Evolutionary conservation across 805 yeast genomes (phyloP), one percentile per base, ranked within the genome.

Genomic region (Saccharomycopsis capsularis): DNA sequence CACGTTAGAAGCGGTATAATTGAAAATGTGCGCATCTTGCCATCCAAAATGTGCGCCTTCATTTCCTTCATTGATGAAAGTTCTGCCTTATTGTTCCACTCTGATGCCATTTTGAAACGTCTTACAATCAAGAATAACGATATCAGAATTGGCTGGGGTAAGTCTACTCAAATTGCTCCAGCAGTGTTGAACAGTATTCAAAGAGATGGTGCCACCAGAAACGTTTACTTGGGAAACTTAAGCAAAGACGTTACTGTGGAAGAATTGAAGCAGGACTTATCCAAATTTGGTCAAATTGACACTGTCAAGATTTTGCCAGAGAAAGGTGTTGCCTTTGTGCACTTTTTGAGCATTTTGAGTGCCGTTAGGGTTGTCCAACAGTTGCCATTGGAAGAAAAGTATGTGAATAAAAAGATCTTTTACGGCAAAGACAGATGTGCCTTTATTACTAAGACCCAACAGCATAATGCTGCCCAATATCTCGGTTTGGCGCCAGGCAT

Each of bases 361-460:
- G 97, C 98, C n/a, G 81, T 89, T 42, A 77, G 82, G 64, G 89
- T 85, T 51, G 96, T 89, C 40, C 79, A 85, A 44, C 78, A 78
- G 50, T 70, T 93, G 48, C 85, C 91, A 1, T 68, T 76, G 29
- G 66, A 71, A 42, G 81, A 80, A 35, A 81, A 80, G 59, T 91
- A 89, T 70, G 70, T 75, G 50, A 83, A 81, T 55, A 79, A 84
- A 51, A 87, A 86, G 64, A 84, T 95, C 38, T 86, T 79, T 59
- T 90, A 87, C 61, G 98, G 97, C 53, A 90, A 89, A 64, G 98
- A 91, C 66, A 75, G 98, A 66, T 86, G 93, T 69, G 96, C 96
- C 2, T 88, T 88, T 60, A 86, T 91, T 40, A 88, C 96, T 23
- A 88, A 87, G 64, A 85, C 96, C 16, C 97, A 93, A 66, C 96